A percentile compares a stretch with the other conserved stretches of the same genome.
These are phyloP conservation scores for Aspergillus uvarum DNA, from an alignment of 2,329 filamentous ascomycete genomes.

Conservation along the genomic window DNA sequence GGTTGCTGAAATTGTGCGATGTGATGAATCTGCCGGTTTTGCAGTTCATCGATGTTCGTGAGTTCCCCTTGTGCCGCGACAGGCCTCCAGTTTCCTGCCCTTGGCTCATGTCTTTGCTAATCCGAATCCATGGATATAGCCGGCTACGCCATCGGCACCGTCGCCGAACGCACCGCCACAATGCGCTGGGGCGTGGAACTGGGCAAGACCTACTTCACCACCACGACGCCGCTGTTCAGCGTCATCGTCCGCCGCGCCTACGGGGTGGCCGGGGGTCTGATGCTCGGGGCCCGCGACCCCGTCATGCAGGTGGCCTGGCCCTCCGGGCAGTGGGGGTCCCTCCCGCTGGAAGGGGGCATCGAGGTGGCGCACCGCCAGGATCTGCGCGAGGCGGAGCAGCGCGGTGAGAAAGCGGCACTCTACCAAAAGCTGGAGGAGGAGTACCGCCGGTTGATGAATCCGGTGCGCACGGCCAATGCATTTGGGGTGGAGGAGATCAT, in stretches of 20 bases:
- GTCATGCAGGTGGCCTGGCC: constrained; percentile 64
- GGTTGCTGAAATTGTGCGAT: constrained; percentile 63
- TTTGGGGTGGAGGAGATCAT: constrained; percentile 67
- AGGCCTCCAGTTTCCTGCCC: too few species aligned
- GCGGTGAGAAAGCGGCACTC: constrained; percentile 50
- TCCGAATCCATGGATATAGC: constrained; percentile 25
- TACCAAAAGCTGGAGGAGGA: constrained; percentile 61
- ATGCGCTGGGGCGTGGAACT: constrained; percentile 65
- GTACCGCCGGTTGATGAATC: constrained; percentile 63
- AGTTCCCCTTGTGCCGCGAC: constrained; percentile 18
- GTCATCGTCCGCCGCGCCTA: constrained; percentile 63
- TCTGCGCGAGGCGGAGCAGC: constrained; percentile 54
- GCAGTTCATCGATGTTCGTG: constrained; percentile 62
- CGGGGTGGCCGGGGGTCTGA: constrained; percentile 64
- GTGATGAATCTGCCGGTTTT: constrained; percentile 64
- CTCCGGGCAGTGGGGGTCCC: constrained; percentile 60
- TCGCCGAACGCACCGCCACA: constrained; percentile 61
- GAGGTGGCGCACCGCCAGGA: constrained; percentile 64
- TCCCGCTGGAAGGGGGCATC: constrained; percentile 64
- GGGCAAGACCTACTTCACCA: constrained; percentile 62
- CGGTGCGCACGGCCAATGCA: constrained; percentile 62
- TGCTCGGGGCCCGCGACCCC: constrained; percentile 63
- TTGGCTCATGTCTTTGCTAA: too few species aligned
- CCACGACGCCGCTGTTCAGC: constrained; percentile 62
- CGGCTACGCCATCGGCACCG: constrained; percentile 63